Base-by-base conservation (phyloP, 2,329 filamentous ascomycete genomes). In the Chrysosphaeria jannelii region DNA sequence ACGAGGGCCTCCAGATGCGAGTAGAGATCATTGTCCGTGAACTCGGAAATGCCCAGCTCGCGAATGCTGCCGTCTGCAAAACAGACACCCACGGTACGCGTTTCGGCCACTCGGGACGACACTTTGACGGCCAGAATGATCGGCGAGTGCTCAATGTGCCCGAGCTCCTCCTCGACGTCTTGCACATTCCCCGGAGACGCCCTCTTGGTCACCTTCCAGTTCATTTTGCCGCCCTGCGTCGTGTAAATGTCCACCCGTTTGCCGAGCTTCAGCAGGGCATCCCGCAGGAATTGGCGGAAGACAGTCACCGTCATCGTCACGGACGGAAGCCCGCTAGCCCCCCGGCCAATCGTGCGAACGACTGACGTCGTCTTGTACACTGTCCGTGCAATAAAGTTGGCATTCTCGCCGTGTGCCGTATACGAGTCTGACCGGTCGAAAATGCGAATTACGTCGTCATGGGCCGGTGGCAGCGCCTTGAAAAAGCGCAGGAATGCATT, bases 311-410 rank as follows among this genome's bases (percentile, higher is more conserved):
- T 85, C 64, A 97, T 76, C 2, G 85, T 91, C 19, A 97, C 85
- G 3, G 85, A 97, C 5, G 78, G 63, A 2, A 97, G 57, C 22
- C 71, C 70, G n/a, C 69, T 74, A 29, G 72, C 64, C 39, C 78
- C 71, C 35, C 68, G 65, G 30, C 85, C 85, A 12, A 97, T 59
- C 35, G 85, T 78, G 34, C 81, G 66, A 12, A 97, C 59, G 10
- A 97, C 85, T 0, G 85, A 90, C 2, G 79, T 93, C 4, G 85
- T 93, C 48, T 90, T 90, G 57, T 97, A 97, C 28, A 93, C 69
- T 10, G 68, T 74, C 31, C 65, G 59, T 8, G 75, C 75, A 34
- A 88, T 79, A 41, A 78, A 79, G 33, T 59, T 61, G 24, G 75
- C 75, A 61, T 88, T 66, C 27, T 75, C 59, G 22, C 72, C 75